Evolutionary conservation across 768 basidiomycete species (phyloP).

Genomic region (Termitomyces sp.): DNA sequence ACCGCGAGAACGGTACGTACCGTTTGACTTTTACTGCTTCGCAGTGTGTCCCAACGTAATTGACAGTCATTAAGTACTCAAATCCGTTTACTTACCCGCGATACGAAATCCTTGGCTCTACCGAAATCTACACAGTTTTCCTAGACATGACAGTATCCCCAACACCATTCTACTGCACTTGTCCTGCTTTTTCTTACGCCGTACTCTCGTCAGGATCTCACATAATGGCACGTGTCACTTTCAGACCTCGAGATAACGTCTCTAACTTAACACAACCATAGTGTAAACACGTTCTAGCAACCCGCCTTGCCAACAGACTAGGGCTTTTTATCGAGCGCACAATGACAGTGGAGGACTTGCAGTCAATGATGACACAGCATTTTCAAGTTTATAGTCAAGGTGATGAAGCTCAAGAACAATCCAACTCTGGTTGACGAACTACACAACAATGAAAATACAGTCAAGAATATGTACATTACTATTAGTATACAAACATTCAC

Average conservation of each 20-base stretch:
- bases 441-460: background rate
- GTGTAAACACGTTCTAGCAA: constrained; percentile 81
- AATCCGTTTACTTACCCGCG: constrained; percentile 52
- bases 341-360: constrained; percentile 42
- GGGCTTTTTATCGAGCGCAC: constrained; percentile 44
- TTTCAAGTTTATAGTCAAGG: constrained; percentile 13
- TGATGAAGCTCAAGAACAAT: background rate
- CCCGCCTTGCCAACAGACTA: constrained; percentile 51
- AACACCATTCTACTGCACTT: constrained; percentile 60
- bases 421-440: background rate
- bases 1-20: constrained; percentile 53
- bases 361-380: constrained; percentile 31
- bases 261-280: constrained; percentile 18
- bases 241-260: background rate
- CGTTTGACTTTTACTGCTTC: background rate
- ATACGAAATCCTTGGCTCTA: constrained; percentile 67
- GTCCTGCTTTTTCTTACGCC: constrained; percentile 64
- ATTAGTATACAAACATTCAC: background rate
- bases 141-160: constrained; percentile 34
- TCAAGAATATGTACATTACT: background rate
- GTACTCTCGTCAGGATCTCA: constrained; percentile 57
- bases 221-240: constrained; percentile 44
- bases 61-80: constrained; percentile 53
- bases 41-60: background rate
- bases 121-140: constrained; percentile 53